These are phyloP conservation scores for Strobilomyces dryophilus DNA, from an alignment of 768 basidiomycete genomes.

Conservation along the genomic window DNA sequence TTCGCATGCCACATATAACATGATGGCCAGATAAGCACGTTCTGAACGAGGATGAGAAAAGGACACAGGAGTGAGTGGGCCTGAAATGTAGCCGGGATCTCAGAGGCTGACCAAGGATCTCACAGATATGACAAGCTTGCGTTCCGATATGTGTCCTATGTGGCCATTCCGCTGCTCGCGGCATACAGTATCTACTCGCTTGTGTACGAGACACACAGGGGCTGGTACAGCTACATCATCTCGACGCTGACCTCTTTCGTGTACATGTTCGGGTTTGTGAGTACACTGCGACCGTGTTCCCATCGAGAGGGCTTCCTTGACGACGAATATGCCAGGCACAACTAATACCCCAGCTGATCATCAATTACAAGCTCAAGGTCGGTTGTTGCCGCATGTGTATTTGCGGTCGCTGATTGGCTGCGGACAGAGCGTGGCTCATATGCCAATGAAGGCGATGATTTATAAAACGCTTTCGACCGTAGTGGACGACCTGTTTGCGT, in stretches of 20 bases:
- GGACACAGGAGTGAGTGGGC: constrained; percentile 84
- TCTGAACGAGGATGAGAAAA: constrained; percentile 95
- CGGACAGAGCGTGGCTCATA: constrained; percentile 85
- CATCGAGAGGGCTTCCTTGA: constrained; percentile 9
- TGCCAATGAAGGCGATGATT: constrained; percentile 98
- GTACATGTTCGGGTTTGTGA: constrained; percentile 96
- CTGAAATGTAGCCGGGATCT: constrained; percentile 20
- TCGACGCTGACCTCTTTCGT: constrained; percentile 91
- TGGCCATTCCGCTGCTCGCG: constrained; percentile 74
- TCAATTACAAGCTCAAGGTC: constrained; percentile 96
- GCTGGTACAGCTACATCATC: constrained; percentile 97
- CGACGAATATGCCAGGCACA: constrained; percentile 54
- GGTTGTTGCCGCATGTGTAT: constrained; percentile 19
- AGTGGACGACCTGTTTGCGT: constrained; percentile 92
- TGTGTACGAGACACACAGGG: constrained; percentile 77
- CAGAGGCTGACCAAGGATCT: constrained; percentile 2
- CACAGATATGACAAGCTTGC: constrained; percentile 84
- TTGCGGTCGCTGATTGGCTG: constrained; percentile 3
- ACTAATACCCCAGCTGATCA: constrained; percentile 83
- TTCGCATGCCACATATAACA: constrained; percentile 8
- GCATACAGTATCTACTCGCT: constrained; percentile 79
- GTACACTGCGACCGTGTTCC: constrained; percentile 31
- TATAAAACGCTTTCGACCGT: constrained; percentile 90
- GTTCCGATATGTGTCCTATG: constrained; percentile 92
- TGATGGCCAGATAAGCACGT: constrained; percentile 77